Base-by-base conservation (phyloP, 2,329 filamentous ascomycete species). In the Fusarium ambrosium region DNA sequence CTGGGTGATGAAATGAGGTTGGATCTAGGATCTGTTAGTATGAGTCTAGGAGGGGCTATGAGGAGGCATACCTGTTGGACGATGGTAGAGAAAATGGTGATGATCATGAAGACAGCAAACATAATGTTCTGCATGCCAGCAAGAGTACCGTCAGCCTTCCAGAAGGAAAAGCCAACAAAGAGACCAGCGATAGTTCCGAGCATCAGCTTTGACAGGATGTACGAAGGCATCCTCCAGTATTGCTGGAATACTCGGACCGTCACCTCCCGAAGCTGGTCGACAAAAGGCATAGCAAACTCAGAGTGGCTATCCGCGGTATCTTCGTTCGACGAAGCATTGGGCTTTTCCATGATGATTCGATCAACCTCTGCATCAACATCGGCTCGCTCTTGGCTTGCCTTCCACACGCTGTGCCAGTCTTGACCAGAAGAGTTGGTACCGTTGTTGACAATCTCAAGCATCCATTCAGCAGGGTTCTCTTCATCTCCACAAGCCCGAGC, bases 81-180 rank as follows among this genome's bases (percentile, higher is more conserved):
- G 11, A 94, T 83, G 16, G 91, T 89, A 18, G 90, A 89, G 80
- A 95, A 95, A 79, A 95, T 92, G 24, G 92, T 94, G 67, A 90
- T 88, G 62, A 95, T 82, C 90, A 95, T 92, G 83, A 95, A 95
- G 51, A 94, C 90, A 53, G 88, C 87, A 81, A 95, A 95, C 80
- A 95, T 87, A 60, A 93, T 89, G 79, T 93, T 93, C 78, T 94
- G 92, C 75, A 95, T 89, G 16, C 93, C 93, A 29, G 92, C 90
- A 59, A 89, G 84, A 0, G 89, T 90, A 63, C 86, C 86, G 8
- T 89, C 66, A 7, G 85, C 79, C 6, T 85, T 56, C 83, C 86
- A 94, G 81, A 95, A 94, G 0, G 91, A 92, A 80, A 94, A 93
- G 1, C 93, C 93, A 68, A 95, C 92, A 79, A 95, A 95, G 2